Evolutionary conservation across 495 filamentous ascomycete genomes (phyloP), one percentile per base, ranked within the genome.

Genomic region (Astrothelium macrocarpum): DNA sequence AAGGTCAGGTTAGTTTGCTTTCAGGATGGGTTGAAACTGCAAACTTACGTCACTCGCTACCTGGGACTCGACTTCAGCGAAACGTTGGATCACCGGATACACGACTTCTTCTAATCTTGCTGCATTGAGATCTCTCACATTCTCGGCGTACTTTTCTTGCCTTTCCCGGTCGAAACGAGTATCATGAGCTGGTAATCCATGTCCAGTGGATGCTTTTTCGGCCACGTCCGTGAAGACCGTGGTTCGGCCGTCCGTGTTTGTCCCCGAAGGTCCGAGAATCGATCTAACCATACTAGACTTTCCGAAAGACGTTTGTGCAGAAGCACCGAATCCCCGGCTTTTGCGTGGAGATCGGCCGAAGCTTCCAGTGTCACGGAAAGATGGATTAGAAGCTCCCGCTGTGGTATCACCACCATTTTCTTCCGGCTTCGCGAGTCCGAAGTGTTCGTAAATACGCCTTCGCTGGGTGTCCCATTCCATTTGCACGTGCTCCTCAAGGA

Each of bases 401-500:
- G 46, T 62, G 29, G 61, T 63, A 59, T 60, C 62, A 3, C 75
- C 77, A 34, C 79, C 45, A 20, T 75, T 79, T 78, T 64, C 76
- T 67, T 61, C 72, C 71, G 60, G 75, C 67, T 31, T 71, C 59
- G 82, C 87, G 45, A 99, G 87, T 9, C 94, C 94, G 72, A 99
- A 97, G 71, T 99, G 94, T 69, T 96, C 85, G 72, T 96, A 96
- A 60, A 97, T 96, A 61, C 85, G 85, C 71, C 87, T 88, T 42
- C 92, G 86, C 75, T 97, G 94, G 5, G 87, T 85, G 62, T 97
- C 91, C 93, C 93, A 97, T 73, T 97, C 90, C 79, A 94, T 86
- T 2, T 90, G 90, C 7, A 97, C 87, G 71, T 94, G 93, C 67
- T 95, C 91, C 71, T 97, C 94, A 53, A 99, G 77, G 73, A 95